Conservation (phyloP, 768 basidiomycete genomes). For the Leccinum subgranulosum region DNA sequence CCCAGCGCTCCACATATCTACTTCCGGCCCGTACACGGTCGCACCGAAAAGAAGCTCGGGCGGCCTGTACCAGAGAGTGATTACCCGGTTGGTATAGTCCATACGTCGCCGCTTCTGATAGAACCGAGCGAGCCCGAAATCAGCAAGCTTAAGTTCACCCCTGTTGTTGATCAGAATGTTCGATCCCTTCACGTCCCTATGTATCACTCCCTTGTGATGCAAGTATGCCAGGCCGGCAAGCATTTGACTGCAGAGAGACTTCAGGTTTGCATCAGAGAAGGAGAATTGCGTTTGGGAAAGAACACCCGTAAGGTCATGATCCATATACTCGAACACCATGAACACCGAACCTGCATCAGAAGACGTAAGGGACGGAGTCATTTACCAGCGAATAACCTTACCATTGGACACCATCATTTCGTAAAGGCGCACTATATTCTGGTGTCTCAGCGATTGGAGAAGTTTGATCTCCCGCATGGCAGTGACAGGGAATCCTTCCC, state of each 20-base stretch:
- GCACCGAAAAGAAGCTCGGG: constrained; percentile 94
- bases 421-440: constrained; percentile 83
- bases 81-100: constrained; percentile 99
- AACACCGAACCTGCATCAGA: constrained; percentile 77
- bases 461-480: constrained; percentile 99
- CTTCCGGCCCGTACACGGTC: constrained; percentile 94
- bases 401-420: constrained; percentile 99
- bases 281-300: constrained; percentile 86
- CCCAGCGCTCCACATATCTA: constrained; percentile 99
- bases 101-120: constrained; percentile 87
- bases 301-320: constrained; percentile 95
- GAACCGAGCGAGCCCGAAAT: constrained; percentile 96
- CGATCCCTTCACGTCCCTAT: constrained; percentile 98
- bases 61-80: constrained; percentile 97
- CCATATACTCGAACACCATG: constrained; percentile 99
- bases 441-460: constrained; percentile 84
- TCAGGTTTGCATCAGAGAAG: constrained; percentile 86
- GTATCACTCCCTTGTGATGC: constrained; percentile 93
- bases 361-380: constrained; percentile 6
- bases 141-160: constrained; percentile 92
- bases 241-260: constrained; percentile 96
- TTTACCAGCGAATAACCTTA: constrained; percentile 32
- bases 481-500: constrained; percentile 97
- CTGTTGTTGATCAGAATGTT: constrained; percentile 92
- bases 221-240: constrained; percentile 91